Conservation (phyloP, 75 land plant genomes). For the Picea glauca region DNA sequence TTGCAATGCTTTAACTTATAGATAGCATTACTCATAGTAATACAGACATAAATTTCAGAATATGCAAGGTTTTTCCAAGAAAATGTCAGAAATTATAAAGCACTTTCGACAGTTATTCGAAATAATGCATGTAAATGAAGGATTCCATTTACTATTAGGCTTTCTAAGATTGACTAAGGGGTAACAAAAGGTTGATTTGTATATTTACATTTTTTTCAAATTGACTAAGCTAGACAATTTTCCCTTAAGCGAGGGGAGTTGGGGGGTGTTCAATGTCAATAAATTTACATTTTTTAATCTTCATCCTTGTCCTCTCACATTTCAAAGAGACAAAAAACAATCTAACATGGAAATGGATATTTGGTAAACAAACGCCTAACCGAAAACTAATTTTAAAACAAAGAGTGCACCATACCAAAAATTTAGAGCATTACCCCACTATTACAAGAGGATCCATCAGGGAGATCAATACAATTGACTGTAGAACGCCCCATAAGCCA, state of each 20-base stretch:
- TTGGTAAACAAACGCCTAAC: background rate
- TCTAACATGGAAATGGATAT: background rate
- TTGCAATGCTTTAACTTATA: too few species aligned
- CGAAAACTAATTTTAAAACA: background rate
- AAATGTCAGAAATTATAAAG: too few species aligned
- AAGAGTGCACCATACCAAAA: background rate
- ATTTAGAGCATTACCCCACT: slow-evolving; percentile 62
- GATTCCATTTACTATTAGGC: background rate
- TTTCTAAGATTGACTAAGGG: background rate
- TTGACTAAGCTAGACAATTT: background rate
- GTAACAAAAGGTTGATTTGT: background rate
- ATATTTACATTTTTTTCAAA: background rate
- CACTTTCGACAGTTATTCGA: background rate
- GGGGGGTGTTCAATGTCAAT: too few species aligned
- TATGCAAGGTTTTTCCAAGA: too few species aligned
- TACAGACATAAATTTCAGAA: too few species aligned
- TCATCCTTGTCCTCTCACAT: background rate
- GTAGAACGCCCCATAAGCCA: slow-evolving; percentile 94
- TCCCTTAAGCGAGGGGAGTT: background rate
- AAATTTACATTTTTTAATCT: background rate
- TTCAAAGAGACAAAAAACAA: background rate
- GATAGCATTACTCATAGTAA: too few species aligned
- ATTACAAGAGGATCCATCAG: slow-evolving; percentile 65
- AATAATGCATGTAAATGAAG: background rate
- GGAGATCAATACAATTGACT: slow-evolving; percentile 60